These are phyloP conservation scores for Candida anglica DNA, from an alignment of 805 yeast genomes.

Conservation along the genomic window DNA sequence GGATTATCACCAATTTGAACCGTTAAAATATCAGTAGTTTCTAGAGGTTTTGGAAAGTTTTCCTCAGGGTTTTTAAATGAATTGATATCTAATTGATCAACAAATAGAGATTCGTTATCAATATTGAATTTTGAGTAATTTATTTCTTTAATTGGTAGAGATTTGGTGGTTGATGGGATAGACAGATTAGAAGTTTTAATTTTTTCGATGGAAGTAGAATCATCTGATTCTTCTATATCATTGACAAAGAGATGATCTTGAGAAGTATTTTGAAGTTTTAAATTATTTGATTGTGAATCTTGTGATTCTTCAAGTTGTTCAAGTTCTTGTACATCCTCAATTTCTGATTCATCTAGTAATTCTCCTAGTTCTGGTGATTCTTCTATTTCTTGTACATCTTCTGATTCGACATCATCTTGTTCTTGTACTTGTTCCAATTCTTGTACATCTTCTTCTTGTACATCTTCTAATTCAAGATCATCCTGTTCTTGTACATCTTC, in stretches of 20 bases:
- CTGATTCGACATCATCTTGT: slow-evolving; percentile 2
- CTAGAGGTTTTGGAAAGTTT: too few relatives aligned
- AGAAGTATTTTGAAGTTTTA: too few relatives aligned
- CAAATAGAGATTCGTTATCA: background rate
- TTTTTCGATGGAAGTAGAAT: slow-evolving; percentile 3
- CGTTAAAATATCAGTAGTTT: too few relatives aligned
- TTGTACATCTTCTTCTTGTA: slow-evolving; percentile 1
- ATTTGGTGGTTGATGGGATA: background rate
- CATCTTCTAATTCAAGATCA: slow-evolving; percentile 3
- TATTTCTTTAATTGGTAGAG: too few relatives aligned
- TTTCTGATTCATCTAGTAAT: background rate
- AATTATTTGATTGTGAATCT: background rate
- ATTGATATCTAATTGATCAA: too few relatives aligned
- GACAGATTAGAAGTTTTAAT: background rate
- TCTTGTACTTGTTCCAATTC: too few relatives aligned
- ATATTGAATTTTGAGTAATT: too few relatives aligned
- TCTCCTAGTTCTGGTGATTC: slow-evolving; percentile 5
- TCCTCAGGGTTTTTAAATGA: too few relatives aligned
- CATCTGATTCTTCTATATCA: too few relatives aligned
- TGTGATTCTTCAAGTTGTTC: slow-evolving; percentile 3
- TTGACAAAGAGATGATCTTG: too few relatives aligned
- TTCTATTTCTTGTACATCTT: slow-evolving; percentile 6
- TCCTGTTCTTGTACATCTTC: slow-evolving; percentile 1
- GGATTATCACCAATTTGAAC: background rate
- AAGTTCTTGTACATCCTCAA: slow-evolving; percentile 12